Evolutionary conservation across 148 eudicot species (phyloP).

Genomic region (Chenopodium formosanum): DNA sequence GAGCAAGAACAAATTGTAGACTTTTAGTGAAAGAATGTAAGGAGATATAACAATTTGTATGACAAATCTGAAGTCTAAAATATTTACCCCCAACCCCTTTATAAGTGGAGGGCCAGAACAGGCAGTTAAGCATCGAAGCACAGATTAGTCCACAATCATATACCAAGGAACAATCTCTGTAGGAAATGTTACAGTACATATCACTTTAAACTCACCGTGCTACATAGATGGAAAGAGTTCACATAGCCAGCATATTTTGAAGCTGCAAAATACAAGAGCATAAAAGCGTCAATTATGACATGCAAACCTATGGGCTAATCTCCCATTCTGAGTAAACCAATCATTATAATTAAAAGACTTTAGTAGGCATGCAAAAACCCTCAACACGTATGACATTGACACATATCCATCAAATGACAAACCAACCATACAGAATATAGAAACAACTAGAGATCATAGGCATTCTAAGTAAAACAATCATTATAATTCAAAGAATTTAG

Average conservation of each 20-base stretch:
- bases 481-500: neutral
- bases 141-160: neutral
- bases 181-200: neutral
- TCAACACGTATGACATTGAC: neutral
- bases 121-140: neutral
- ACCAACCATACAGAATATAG: neutral
- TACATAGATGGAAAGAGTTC: slow-evolving; percentile 79
- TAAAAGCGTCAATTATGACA: neutral
- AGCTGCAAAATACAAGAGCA: slow-evolving; percentile 49
- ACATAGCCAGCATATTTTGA: slow-evolving; percentile 94
- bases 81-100: neutral
- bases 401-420: neutral
- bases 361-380: neutral
- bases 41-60: neutral
- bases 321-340: neutral
- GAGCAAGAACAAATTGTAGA: neutral
- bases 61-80: neutral
- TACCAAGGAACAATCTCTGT: neutral
- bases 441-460: neutral
- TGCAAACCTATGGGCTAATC: neutral
- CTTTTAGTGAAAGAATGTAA: neutral
- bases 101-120: too few species aligned
- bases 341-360: neutral
- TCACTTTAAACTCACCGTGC: slow-evolving; percentile 61
- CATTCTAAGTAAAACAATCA: neutral